phyloP scores from a whole-genome alignment of 257 asterid species.

The Paulownia fortunei region DNA sequence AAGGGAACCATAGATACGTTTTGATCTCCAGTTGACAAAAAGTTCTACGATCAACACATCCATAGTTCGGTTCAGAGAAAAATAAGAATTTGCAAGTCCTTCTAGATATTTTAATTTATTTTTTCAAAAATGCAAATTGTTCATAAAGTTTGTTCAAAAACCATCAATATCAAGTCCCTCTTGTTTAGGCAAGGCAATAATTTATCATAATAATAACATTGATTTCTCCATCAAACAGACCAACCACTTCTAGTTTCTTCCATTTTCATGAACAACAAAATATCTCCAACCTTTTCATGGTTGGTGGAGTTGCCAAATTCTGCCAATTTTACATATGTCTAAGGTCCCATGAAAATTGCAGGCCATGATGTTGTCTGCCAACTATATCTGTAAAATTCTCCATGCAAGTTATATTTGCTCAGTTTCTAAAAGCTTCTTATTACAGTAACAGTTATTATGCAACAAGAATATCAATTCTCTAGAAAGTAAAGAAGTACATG shows the following conservation, averaged over 20 bases:
- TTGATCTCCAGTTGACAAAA: neutral
- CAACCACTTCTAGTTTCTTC: neutral
- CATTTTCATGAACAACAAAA: neutral
- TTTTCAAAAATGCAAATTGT: neutral
- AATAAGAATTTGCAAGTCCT: neutral
- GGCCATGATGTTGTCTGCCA: neutral
- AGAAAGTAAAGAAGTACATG: neutral
- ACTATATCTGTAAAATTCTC: neutral
- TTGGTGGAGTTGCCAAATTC: slow-evolving; percentile 1
- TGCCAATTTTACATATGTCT: neutral
- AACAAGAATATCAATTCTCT: neutral
- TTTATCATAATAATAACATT: neutral
- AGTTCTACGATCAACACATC: neutral
- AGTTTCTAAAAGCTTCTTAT: neutral
- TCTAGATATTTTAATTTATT: neutral
- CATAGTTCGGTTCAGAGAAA: neutral
- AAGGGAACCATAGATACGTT: neutral
- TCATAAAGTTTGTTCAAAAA: neutral
- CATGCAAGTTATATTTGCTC: neutral
- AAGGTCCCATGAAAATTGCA: slow-evolving; percentile 2
- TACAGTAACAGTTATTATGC: neutral
- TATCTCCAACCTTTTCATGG: neutral
- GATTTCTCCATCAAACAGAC: neutral
- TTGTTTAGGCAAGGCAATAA: neutral
- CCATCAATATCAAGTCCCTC: neutral